Evolutionary conservation across 1,284 basidiomycete genomes (phyloP).

Genomic region (Ustilago esculenta): DNA sequence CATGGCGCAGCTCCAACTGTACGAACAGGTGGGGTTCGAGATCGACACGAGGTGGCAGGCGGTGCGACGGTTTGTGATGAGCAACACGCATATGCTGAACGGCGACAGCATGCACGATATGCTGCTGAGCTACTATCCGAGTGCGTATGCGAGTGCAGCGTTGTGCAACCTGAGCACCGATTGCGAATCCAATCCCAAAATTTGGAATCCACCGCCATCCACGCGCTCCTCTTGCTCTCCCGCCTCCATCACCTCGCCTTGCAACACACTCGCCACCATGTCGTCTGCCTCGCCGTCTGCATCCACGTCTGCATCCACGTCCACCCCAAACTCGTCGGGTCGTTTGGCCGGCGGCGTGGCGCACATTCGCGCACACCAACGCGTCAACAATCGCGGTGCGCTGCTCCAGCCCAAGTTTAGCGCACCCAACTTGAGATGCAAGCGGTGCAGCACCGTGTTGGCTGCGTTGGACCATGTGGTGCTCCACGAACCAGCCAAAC

Average conservation of each 20-base stretch:
- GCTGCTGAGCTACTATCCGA: conserved; percentile 67
- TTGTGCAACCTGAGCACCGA: too few species aligned
- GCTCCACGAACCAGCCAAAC: conserved; percentile 59
- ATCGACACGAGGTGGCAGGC: conserved; percentile 66
- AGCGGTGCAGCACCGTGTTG: conserved; percentile 60
- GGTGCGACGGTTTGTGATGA: conserved; percentile 67
- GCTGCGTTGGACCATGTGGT: conserved; percentile 60
- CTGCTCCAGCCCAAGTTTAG: conserved; percentile 37
- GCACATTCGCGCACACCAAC: conserved; percentile 46
- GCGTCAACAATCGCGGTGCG: conserved; percentile 20
- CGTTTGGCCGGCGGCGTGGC: conserved; percentile 48
- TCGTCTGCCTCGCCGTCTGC: conserved; percentile 2
- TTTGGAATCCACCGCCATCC: background rate
- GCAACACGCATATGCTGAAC: conserved; percentile 59
- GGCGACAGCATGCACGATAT: conserved; percentile 61
- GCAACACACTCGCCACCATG: conserved; percentile 13
- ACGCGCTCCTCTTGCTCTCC: conserved; percentile 8
- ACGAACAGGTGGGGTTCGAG: conserved; percentile 64
- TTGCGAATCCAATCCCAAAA: too few species aligned
- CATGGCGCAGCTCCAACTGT: conserved; percentile 67
- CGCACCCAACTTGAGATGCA: conserved; percentile 55
- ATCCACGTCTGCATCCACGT: background rate
- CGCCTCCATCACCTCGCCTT: conserved; percentile 5
- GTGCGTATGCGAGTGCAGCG: conserved; percentile 57
- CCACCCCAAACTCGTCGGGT: conserved; percentile 30